Percentiles rank a stretch among this genome's conserved stretches.
phyloP scores from a whole-genome alignment of 106 monocot genomes.

The Phalaenopsis equestris region DNA sequence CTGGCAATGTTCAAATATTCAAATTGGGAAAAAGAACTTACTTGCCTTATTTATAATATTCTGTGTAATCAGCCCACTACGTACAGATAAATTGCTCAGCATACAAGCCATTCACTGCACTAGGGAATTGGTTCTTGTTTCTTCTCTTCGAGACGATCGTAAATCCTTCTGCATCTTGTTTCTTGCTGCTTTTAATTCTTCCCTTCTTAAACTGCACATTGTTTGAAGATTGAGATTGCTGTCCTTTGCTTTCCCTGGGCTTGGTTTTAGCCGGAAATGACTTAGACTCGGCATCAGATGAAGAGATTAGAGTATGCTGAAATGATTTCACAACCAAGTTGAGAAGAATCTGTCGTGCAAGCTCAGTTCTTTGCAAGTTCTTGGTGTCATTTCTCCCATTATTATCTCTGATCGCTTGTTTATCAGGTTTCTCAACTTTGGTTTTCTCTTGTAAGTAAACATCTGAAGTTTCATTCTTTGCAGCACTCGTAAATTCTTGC shows the following conservation, averaged over 20 bases:
- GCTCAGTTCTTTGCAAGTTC: conserved; percentile 39
- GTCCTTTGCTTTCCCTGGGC: conserved; percentile 1
- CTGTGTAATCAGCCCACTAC: conserved; percentile 14
- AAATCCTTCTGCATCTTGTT: conserved; percentile 70
- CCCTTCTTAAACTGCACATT: not conserved
- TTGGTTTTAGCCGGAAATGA: conserved; percentile 8
- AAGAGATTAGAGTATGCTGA: conserved; percentile 29
- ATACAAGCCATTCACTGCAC: conserved; percentile 46
- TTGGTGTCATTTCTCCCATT: conserved; percentile 29
- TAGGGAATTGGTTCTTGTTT: conserved; percentile 49
- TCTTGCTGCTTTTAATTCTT: conserved; percentile 14
- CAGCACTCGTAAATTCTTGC: not conserved
- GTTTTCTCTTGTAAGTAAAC: conserved; percentile 16
- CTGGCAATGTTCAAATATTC: not conserved
- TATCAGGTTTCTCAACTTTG: conserved; percentile 20
- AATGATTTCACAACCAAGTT: conserved; percentile 84
- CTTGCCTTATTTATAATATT: not conserved
- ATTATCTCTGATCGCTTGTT: conserved; percentile 9
- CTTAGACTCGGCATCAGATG: conserved; percentile 14
- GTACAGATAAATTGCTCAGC: conserved; percentile 68
- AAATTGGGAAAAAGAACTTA: not conserved
- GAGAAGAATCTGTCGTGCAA: conserved; percentile 80
- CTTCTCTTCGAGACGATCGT: conserved; percentile 69
- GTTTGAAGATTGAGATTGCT: not conserved
- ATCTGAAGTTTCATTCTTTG: conserved; percentile 13